phyloP scores from a whole-genome alignment of 140 eudicot species.

The Senecio squalidus region DNA sequence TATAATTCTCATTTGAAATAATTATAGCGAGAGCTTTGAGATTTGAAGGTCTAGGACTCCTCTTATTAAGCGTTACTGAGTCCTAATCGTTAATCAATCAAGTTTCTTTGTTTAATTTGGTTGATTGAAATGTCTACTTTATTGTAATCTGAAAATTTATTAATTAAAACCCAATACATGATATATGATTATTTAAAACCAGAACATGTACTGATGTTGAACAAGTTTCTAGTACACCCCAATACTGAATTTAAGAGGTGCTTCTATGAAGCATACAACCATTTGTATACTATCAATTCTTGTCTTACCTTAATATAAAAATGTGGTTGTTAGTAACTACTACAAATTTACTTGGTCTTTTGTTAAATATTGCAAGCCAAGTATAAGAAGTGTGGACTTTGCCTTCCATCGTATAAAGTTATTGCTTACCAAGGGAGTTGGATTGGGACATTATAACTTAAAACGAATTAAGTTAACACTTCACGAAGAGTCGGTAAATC shows the following conservation, averaged over 20 bases:
- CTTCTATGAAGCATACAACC: neutral
- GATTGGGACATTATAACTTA: neutral
- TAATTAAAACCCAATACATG: no score
- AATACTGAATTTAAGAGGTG: neutral
- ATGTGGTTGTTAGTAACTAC: neutral
- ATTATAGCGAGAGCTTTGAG: no score
- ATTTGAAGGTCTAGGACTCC: no score
- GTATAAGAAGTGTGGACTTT: neutral
- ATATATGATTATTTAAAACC: no score
- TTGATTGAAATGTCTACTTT: no score
- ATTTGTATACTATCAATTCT: neutral
- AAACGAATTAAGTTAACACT: neutral
- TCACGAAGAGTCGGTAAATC: neutral
- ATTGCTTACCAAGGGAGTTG: neutral
- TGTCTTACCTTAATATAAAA: no score
- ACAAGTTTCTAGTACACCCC: neutral
- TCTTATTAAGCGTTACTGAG: no score
- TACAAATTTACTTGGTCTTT: neutral
- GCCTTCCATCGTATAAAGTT: neutral
- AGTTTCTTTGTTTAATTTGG: no score
- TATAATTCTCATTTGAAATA: no score
- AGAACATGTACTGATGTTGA: no score
- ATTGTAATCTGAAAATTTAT: no score
- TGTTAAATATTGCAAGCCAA: neutral
- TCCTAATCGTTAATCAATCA: no score